A percentile compares a stretch with the other conserved stretches of the same genome.
Conservation (phyloP, 805 yeast species). For the Kodamaea jinghongensis region DNA sequence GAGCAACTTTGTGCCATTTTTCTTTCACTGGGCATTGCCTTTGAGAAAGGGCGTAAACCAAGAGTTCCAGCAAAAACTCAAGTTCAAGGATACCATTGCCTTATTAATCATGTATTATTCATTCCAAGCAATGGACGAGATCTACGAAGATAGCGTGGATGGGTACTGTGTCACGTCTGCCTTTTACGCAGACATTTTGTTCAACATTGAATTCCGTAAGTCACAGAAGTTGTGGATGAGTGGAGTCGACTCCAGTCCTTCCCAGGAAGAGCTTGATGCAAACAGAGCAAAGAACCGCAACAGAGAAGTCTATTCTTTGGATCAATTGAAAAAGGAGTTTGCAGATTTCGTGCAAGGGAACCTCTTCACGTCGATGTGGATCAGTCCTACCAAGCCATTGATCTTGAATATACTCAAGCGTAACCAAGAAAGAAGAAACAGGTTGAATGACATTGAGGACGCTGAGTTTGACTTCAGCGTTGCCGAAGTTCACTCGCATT, state of each 20-base stretch:
- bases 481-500: slow-evolving; percentile 3
- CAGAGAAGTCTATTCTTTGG: slow-evolving; percentile 4
- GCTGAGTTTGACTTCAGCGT: no score
- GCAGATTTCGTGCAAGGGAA: slow-evolving; percentile 25
- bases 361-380: slow-evolving; percentile 28
- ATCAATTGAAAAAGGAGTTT: slow-evolving; percentile 5
- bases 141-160: slow-evolving; percentile 23
- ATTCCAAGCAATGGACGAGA: slow-evolving; percentile 26
- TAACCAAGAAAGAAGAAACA: slow-evolving; percentile 3
- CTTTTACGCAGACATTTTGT: slow-evolving; percentile 17
- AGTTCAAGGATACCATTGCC: slow-evolving; percentile 32
- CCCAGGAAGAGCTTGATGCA: slow-evolving; percentile 6
- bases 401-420: slow-evolving; percentile 10
- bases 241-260: slow-evolving; percentile 18
- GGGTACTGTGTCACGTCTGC: slow-evolving; percentile 20
- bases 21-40: slow-evolving; percentile 42
- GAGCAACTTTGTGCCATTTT: slow-evolving; percentile 44
- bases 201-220: slow-evolving; percentile 27
- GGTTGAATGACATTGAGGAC: slow-evolving; percentile 4
- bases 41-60: slow-evolving; percentile 9
- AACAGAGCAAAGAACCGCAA: slow-evolving; percentile 1
- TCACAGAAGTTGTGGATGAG: slow-evolving; percentile 26
- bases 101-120: slow-evolving; percentile 25
- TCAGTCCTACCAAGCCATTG: slow-evolving; percentile 28
- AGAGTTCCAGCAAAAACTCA: slow-evolving; percentile 13